Evolutionary conservation across 2,329 filamentous ascomycete genomes (phyloP).

Genomic region (Neopestalotiopsis sp.): DNA sequence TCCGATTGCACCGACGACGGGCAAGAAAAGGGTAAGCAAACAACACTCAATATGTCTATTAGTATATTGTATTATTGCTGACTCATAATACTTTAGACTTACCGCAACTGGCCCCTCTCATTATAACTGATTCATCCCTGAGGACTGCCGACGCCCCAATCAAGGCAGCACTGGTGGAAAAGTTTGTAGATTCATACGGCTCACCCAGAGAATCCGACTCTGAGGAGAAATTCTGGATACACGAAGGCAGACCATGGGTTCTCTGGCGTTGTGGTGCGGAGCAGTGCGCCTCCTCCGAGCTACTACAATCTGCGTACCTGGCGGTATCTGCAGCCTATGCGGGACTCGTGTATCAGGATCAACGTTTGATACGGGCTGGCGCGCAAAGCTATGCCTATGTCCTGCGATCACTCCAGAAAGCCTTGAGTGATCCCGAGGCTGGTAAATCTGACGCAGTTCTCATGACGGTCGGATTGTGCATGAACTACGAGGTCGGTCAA

Average conservation of each 20-base stretch:
- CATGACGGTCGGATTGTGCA: background rate
- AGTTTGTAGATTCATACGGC: conserved; percentile 1
- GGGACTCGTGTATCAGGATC: background rate
- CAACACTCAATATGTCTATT: background rate
- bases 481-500: background rate
- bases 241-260: background rate
- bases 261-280: background rate
- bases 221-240: background rate
- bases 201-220: background rate
- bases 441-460: background rate
- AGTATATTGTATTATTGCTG: background rate
- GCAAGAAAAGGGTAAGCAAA: background rate
- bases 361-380: background rate
- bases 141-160: background rate
- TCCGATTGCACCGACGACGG: background rate
- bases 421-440: background rate
- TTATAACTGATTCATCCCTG: background rate
- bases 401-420: background rate
- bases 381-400: background rate
- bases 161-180: background rate
- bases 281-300: background rate
- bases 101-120: background rate
- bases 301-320: background rate
- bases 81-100: background rate
- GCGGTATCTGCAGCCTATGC: background rate